A percentile compares a stretch with the other conserved stretches of the same genome.
These are phyloP conservation scores for Aspergillus sp. DNA, from an alignment of 2,329 filamentous ascomycete species.

Conservation along the genomic window DNA sequence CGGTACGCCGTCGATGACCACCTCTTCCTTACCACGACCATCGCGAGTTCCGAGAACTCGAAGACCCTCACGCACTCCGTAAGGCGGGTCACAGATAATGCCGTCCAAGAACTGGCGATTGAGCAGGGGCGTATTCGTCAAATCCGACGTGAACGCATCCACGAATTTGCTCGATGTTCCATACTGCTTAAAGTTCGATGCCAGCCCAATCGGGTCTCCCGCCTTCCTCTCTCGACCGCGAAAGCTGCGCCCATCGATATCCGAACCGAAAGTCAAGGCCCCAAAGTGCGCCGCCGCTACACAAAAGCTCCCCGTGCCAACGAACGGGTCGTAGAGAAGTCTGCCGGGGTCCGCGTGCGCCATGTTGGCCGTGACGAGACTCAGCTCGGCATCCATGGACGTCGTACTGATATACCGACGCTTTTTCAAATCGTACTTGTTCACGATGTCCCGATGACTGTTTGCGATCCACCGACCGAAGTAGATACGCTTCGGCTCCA, in stretches of 20 bases:
- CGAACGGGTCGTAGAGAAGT: constrained; percentile 91
- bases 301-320: constrained; percentile 90
- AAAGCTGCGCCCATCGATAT: constrained; percentile 90
- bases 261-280: constrained; percentile 77
- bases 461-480: constrained; percentile 70
- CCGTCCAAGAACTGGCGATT: constrained; percentile 71
- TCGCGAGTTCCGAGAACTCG: constrained; percentile 81
- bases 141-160: constrained; percentile 78
- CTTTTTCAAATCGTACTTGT: constrained; percentile 87
- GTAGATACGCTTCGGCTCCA: constrained; percentile 62
- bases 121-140: constrained; percentile 79
- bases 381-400: constrained; percentile 94
- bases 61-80: constrained; percentile 88
- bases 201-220: constrained; percentile 44
- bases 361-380: constrained; percentile 88
- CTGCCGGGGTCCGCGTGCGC: constrained; percentile 79
- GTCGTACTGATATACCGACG: constrained; percentile 91
- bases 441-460: constrained; percentile 66
- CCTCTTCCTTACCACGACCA: constrained; percentile 49
- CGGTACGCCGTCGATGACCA: constrained; percentile 67
- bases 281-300: constrained; percentile 90
- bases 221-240: constrained; percentile 61
- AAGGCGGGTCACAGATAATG: constrained; percentile 93
- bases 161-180: constrained; percentile 64
- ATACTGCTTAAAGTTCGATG: constrained; percentile 84